Evolutionary conservation across 352 stramenopile species (phyloP), one percentile per base, ranked within the genome.

Genomic region (Pythium dissimile): DNA sequence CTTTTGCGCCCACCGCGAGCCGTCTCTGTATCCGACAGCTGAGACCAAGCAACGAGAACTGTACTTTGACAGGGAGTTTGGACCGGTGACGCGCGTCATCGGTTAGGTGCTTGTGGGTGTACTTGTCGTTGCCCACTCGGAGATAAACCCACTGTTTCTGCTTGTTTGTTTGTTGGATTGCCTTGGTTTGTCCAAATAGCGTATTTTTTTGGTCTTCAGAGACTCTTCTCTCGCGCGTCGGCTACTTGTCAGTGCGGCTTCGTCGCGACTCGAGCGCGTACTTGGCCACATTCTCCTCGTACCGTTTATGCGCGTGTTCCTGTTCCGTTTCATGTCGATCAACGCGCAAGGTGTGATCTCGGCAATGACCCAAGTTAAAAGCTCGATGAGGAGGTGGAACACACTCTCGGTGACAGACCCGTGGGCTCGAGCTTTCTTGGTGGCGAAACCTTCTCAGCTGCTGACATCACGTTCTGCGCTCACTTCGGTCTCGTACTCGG

Each of bases 401-500:
- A 43, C 1, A 24, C 28, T 47, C 67, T 86, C 5, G 77, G 75
- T 1, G 64, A 76, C n/a, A 66, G 28, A 2, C 71, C 74, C 0
- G 26, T 84, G 5, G 73, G 76, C 43, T 62, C 52, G 12, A 56
- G 49, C 6, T 86, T 76, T 44, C 60, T 86, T 9, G 54, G 54
- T 24, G 76, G 73, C 2, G 27, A 63, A 1, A 64, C 57, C 6
- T 83, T 86, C 37, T 75, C 76, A 1, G 72, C 76, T 0, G 73
- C 73, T 13, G 76, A 86, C 51, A 80, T 86, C 45, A 53, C 73
- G 18, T 72, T 84, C 44, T 86, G 72, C 24, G 65, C 76, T 9
- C 76, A 86, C 54, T 57, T 79, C n/a, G 60, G 69, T 13, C 27
- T 80, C 38, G 21, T 86, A 3, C 30, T 84, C 10, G 41, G 61